Base-by-base conservation (phyloP, 495 filamentous ascomycete genomes). In the Stereocaulon alpinum region DNA sequence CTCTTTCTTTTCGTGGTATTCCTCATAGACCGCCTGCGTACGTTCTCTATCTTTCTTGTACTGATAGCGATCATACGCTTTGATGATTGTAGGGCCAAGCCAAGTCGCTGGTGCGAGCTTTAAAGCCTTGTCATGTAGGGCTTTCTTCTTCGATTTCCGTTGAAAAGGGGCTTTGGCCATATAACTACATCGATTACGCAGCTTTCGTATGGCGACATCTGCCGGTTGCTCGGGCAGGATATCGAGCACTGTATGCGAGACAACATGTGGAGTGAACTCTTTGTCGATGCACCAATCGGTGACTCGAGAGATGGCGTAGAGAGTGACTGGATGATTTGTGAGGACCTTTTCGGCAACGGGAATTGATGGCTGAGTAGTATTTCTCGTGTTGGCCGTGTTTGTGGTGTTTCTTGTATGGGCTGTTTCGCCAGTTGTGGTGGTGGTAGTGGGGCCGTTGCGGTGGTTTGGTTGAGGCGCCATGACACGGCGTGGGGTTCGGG, bases 1-100 rank as follows among this genome's bases (percentile, higher is more conserved):
- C 18, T 37, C 51, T 20, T 20, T 24, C 9, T 30, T 32, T 37
- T 59, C 47, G 6, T 59, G 57, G 18, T 52, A 59, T 20, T 43
- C 57, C 14, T 30, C 22, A 15, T 59, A 52, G n/a, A 59, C 57
- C 30, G 50, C 34, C 15, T 43, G 15, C 1, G 48, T 41, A 20
- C 18, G 32, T 27, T 34, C 40, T 3, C 47, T 18, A 12, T 59
- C 57, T 6, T 34, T 41, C 3, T 59, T n/a, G 47, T 59, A 59
- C 24, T 59, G 42, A 40, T 52, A 30, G 6, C 27, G 37, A 20
- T 52, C 48, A 12, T 59, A 45, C 1, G 37, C 57, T 40, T 29
- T n/a, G 14, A 59, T 51, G 40, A 59, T 52, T 17, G 45, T 11
- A 6, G 47, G 56, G 2, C 32, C 56, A 17, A 59, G 47, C 47